Evolutionary conservation across 257 asterid genomes (phyloP), one percentile per base, ranked within the genome.

Genomic region (Solanum etuberosum): DNA sequence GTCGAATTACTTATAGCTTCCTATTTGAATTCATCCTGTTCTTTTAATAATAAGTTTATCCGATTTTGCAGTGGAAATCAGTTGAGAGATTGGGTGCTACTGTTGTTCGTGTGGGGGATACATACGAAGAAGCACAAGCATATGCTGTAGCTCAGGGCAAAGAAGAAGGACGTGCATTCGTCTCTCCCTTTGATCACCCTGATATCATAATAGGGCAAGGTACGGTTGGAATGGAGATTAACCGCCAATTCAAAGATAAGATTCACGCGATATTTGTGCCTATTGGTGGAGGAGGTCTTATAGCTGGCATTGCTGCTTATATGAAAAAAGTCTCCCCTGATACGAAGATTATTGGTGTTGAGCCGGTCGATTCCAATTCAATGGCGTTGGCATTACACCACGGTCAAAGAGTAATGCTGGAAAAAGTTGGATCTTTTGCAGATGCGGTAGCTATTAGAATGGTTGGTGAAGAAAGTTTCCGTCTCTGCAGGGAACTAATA

Each of bases 391-490:
- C 99, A 2, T 76, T 97, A 89, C 97, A 93, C 86, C 97, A 93
- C 57, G 97, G 94, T 85, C 90, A 88, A 89, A 91, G 98, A 86
- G 95, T 97, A 48, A 85, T 90, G 91, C 89, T 97, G 88, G 99
- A 95, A 86, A 98, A 97, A 74, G 98, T 93, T 20, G 99, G 97
- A 88, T 96, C 98, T 87, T 97, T 95, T 91, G 99, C 98, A 34
- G 99, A 97, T 91, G 99, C 99, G 25, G 99, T 97, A 37, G 99
- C 99, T 32, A 98, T 97, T 76, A 97, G 93, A 90, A 98, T 93
- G 72, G 96, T 95, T 25, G 99, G 99, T 32, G 95, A 95, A 89
- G 99, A 97, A 87, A 94, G 94, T 72, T 97, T 91, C 70, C 94
- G 94, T 42, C 89, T 97, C 51, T 97, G 99, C 91, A 92, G 87